These are phyloP conservation scores for Tremella mesenterica DNA, from an alignment of 768 basidiomycete genomes.

Conservation along the genomic window DNA sequence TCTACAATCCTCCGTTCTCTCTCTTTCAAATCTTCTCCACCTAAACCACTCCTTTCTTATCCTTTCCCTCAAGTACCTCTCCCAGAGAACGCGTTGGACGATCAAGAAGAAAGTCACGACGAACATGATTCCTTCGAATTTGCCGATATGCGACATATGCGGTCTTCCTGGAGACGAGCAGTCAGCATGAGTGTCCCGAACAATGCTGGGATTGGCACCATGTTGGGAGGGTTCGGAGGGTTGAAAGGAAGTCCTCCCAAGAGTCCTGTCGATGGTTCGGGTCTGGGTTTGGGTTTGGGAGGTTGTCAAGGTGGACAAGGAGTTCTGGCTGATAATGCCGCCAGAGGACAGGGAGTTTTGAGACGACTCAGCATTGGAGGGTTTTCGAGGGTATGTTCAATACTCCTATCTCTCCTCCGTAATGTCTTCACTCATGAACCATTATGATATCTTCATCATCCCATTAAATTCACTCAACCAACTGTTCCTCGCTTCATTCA, in stretches of 20 bases:
- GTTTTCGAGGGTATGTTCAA: conserved; percentile 22
- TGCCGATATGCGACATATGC: conserved; percentile 29
- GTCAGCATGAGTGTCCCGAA: conserved; percentile 18
- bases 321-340: conserved; percentile 34
- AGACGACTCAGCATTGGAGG: conserved; percentile 25
- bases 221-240: not conserved
- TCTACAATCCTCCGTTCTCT: conserved; percentile 8
- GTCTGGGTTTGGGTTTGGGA: too few species aligned
- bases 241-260: not conserved
- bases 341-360: conserved; percentile 35
- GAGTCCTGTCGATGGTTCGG: too few species aligned
- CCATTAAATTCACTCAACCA: too few species aligned
- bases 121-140: conserved; percentile 37
- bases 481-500: too few species aligned
- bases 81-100: not conserved
- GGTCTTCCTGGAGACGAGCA: conserved; percentile 23
- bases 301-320: not conserved
- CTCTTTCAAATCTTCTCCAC: conserved; percentile 17
- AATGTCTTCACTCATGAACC: too few species aligned
- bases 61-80: not conserved
- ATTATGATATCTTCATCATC: too few species aligned
- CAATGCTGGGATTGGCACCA: not conserved
- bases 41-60: conserved; percentile 13
- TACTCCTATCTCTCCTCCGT: not conserved
- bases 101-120: conserved; percentile 25